Percentiles rank a stretch among this genome's conserved stretches.
Conservation (phyloP, 306 rosid genomes). For the Erythrophleum fordii region DNA sequence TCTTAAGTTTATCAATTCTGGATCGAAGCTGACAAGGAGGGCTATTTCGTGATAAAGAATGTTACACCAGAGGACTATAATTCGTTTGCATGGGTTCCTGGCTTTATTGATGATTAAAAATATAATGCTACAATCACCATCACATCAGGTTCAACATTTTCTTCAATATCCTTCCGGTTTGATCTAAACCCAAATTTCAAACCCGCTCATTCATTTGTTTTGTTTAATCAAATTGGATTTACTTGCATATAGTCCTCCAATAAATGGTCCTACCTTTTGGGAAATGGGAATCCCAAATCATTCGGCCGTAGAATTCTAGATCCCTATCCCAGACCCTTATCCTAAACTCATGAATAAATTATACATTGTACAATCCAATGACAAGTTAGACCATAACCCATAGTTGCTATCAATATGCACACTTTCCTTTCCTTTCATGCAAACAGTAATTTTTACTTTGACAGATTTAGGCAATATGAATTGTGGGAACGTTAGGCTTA, state of each 20-base stretch:
- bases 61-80: conserved; percentile 77
- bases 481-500: conserved; percentile 72
- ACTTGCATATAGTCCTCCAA: conserved; percentile 61
- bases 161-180: not conserved
- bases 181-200: not conserved
- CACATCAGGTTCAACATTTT: conserved; percentile 44
- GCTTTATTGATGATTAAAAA: conserved; percentile 78
- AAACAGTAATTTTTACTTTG: not conserved
- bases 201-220: not conserved
- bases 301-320: conserved; percentile 71
- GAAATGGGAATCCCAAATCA: conserved; percentile 92
- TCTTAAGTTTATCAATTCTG: conserved; percentile 89
- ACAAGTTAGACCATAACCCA: conserved; percentile 50
- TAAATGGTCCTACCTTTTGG: conserved; percentile 87
- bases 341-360: conserved; percentile 70
- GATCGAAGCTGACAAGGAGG: conserved; percentile 61
- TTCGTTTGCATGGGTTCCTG: conserved; percentile 82
- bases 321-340: conserved; percentile 72
- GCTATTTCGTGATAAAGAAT: conserved; percentile 61
- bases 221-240: conserved; percentile 36
- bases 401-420: not conserved
- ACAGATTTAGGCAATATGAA: conserved; percentile 74
- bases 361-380: conserved; percentile 35
- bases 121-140: conserved; percentile 53
- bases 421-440: not conserved